Base-by-base conservation (phyloP, 345 rosid species). In the Kernera saxatilis region DNA sequence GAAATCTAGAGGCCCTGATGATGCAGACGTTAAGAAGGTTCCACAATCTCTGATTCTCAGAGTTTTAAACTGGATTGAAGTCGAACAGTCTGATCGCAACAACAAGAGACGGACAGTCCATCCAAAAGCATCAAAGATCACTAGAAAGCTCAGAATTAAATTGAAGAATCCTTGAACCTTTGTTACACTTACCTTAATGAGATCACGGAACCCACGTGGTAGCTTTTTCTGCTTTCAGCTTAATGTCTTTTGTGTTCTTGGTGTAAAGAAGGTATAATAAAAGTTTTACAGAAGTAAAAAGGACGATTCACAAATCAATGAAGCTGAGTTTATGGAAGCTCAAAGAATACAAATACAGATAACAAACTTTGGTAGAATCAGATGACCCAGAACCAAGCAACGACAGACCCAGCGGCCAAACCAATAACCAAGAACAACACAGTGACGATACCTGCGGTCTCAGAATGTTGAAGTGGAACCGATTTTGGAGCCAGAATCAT, bases 301-400 rank as follows among this genome's bases (percentile, higher is more conserved):
- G 32, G 18, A 26, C 2, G 3, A 69, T 75, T 74, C 73, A 67
- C 69, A 68, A 39, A 60, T 9, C 8, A 75, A 30, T 22, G 59
- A 69, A 75, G 70, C 51, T 52, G 15, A 68, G 69, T 67, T 67
- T 46, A 9, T 43, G 0, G 49, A 68, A 35, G 69, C 30, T 52
- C 3, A 69, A 54, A 37, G 59, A 69, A 62, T 69, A 62, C 74
- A 69, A 62, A 54, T 69, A 68, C 70, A 75, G 45, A 66, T 74
- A 55, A 48, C 37, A 57, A 58, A 32, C 26, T 25, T 61, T 68
- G 50, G 69, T 36, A 49, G 79, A 69, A 63, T 89, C 81, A 93
- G 56, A 91, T 82, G 25, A 87, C 94, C 98, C 97, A 93, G 64
- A 93, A 85, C 97, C 98, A 93, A 70, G 84, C 80, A 36, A 82